Conservation (phyloP, 169 alveolate genomes). For the Amoebophrya sp. region DNA sequence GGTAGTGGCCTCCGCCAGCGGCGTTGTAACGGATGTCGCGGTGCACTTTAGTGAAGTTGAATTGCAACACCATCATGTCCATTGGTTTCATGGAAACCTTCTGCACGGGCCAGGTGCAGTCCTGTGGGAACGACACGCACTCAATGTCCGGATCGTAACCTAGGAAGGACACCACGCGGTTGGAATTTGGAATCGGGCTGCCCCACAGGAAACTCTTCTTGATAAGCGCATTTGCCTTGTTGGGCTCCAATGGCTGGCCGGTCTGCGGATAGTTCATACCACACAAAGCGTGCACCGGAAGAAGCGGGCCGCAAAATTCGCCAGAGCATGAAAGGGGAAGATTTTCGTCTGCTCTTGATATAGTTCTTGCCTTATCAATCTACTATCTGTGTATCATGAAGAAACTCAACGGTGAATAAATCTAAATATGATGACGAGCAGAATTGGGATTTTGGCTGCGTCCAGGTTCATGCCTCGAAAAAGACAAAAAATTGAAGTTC, state of each 20-base stretch:
- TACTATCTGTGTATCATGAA: too few species aligned
- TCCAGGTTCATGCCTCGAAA: too few species aligned
- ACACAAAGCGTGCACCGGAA: background rate
- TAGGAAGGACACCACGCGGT: background rate
- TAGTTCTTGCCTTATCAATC: too few species aligned
- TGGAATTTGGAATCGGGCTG: background rate
- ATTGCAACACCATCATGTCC: background rate
- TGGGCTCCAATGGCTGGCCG: background rate
- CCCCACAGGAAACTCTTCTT: background rate
- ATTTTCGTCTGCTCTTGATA: too few species aligned
- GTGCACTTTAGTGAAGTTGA: background rate
- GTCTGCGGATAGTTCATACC: constrained; percentile 22
- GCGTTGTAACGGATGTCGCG: constrained; percentile 16
- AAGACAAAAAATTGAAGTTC: too few species aligned
- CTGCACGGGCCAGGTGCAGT: constrained; percentile 6
- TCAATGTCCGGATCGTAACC: constrained; percentile 22
- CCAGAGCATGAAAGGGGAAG: too few species aligned
- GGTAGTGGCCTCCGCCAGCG: background rate
- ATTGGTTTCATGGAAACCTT: background rate
- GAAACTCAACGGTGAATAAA: too few species aligned
- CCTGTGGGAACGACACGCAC: background rate
- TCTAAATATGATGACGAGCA: too few species aligned
- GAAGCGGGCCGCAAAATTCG: background rate
- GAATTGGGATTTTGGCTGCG: too few species aligned
- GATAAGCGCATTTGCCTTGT: background rate